These are phyloP conservation scores for Annulohypoxylon stygium DNA, from an alignment of 495 filamentous ascomycete species.

Conservation along the genomic window DNA sequence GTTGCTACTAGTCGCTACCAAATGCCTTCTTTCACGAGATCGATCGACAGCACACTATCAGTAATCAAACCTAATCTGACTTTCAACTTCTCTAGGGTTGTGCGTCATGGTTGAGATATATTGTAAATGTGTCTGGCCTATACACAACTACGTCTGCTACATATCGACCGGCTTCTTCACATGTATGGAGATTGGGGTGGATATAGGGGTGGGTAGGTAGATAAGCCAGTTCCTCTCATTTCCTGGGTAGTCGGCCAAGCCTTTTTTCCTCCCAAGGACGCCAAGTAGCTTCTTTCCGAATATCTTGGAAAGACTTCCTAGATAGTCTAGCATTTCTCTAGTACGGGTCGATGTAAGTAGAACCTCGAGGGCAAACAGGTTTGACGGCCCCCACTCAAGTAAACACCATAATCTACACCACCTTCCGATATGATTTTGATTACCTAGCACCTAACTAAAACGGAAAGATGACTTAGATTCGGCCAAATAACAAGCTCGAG, in stretches of 20 bases:
- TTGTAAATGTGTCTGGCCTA: background rate
- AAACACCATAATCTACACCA: constrained; percentile 3
- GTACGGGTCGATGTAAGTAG: background rate
- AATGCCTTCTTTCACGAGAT: background rate
- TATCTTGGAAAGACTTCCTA: background rate
- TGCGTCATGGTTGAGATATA: background rate
- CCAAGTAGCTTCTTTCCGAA: background rate
- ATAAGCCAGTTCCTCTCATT: background rate
- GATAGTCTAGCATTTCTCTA: background rate
- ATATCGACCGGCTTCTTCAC: background rate
- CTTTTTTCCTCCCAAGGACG: background rate
- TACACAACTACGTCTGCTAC: background rate
- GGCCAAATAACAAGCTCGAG: background rate
- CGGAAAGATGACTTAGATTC: background rate
- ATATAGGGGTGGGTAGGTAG: background rate
- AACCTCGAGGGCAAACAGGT: no score
- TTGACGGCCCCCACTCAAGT: background rate
- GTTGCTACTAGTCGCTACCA: background rate
- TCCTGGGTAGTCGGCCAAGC: background rate
- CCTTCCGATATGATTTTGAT: background rate
- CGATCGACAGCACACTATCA: background rate
- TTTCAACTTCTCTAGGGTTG: background rate
- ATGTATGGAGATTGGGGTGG: background rate
- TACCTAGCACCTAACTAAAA: background rate
- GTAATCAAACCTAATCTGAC: background rate